A percentile compares a stretch with the other conserved stretches of the same genome.
phyloP scores from a whole-genome alignment of 495 filamentous ascomycete species.

The Xylaria flabelliformis region DNA sequence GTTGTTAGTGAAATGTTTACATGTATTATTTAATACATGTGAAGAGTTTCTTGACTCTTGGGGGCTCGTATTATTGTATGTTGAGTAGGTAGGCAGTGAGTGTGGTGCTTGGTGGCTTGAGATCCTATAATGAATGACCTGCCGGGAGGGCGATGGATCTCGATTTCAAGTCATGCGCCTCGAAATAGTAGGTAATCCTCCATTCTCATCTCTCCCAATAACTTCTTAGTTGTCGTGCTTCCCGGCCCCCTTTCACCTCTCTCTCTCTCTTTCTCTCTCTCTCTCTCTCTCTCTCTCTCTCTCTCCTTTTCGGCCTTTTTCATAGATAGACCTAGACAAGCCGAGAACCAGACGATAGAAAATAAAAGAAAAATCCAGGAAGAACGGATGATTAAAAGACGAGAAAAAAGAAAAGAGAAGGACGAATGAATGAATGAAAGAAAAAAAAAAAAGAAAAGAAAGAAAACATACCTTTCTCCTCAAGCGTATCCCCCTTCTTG shows the following conservation, averaged over 20 bases:
- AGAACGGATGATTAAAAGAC: no score
- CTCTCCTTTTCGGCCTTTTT: background rate
- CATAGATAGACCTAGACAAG: background rate
- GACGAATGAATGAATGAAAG: background rate
- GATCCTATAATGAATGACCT: no score
- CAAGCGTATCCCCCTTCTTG: constrained; percentile 62
- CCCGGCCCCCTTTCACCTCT: no score
- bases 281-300: background rate
- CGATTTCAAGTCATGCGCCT: background rate
- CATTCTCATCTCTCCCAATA: background rate
- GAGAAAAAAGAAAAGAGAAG: background rate
- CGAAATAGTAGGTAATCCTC: background rate
- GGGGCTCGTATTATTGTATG: no score
- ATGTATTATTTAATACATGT: background rate
- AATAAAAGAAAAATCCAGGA: background rate
- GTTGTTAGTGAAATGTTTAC: background rate
- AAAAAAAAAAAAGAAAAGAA: background rate
- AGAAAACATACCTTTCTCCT: constrained; percentile 53
- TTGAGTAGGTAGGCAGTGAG: background rate
- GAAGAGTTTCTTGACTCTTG: no score
- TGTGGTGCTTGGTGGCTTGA: background rate
- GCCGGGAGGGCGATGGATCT: background rate
- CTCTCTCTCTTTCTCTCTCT: background rate
- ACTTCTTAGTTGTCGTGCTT: background rate
- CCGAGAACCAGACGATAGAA: background rate